Base-by-base conservation (phyloP, 495 filamentous ascomycete genomes). In the Aspergillus sclerotioniger region DNA sequence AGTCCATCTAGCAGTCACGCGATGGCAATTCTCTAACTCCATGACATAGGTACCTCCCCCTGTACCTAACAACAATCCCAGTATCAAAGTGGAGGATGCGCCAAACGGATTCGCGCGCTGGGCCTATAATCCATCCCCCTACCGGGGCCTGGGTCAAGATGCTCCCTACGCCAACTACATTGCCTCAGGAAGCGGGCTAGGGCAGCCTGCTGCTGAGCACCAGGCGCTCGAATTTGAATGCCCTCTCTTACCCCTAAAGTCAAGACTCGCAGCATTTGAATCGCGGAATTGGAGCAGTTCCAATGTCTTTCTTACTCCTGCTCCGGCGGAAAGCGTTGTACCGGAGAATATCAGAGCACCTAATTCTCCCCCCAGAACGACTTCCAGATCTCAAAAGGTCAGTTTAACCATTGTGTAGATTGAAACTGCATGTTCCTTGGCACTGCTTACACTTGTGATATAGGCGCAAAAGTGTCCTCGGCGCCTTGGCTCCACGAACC, bases 101-200 rank as follows among this genome's bases (percentile, higher is more conserved):
- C 32, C 52, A 1, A 17, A 0, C 8, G 58, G 53, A 1, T 47
- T 52, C 35, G 31, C 53, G 7, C 53, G 46, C 5, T 60, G 58
- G 58, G 46, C 58, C 6, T 45, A 53, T 21, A 35, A 37, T 29
- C 29, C 37, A 10, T 56, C 47, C 13, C 58, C 58, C 12, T 60
- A 48, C 17, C 53, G 56, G 25, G 28, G 15, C 13, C 39, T 53
- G n/a, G 15, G 17, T 37, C 19, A 13, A 21, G 19, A 9, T 43
- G 13, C 21, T 15, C 33, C 25, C 4, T 8, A 0, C 9, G 29
- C 20, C 16, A 28, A 6, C 37, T n/a, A 41, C n/a, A 3, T 41
- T 41, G 5, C 37, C 13, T 13, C 25, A 33, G 13, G 12, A n/a
- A 16, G 48, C 16, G 28, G 28, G 28, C 25, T 13, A 17, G 4